Evolutionary conservation across 2,329 filamentous ascomycete genomes (phyloP), one percentile per base, ranked within the genome.

Genomic region (Dactylonectria estremocensis): DNA sequence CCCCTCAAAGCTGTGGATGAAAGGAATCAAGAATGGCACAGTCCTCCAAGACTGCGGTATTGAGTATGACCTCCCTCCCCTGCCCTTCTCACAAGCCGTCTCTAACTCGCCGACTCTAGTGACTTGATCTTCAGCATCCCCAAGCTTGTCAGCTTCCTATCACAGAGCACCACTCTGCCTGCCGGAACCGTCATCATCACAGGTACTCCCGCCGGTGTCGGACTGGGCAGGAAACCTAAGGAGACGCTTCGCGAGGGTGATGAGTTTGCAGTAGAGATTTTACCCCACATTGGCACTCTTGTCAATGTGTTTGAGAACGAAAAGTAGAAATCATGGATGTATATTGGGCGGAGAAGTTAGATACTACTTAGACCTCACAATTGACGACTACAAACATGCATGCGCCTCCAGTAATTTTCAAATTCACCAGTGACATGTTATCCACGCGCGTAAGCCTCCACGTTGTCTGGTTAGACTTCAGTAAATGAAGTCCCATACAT

Each of bases 171-270:
- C 13, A 91, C 90, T 3, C 79, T 92, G 50, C 77, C 89, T 48
- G 86, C 88, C 1, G 90, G 90, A 22, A 90, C 91, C 75, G 63
- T 91, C 57, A 90, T 92, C 63, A 90, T 91, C 71, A 92, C 90
- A 5, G 90, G 90, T 66, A 92, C 90, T 7, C 92, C 91, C 0
- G 86, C 90, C 65, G 92, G 92, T 28, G 91, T 94, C 18, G 91
- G 90, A 2, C 90, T 92, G 86, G 91, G 90, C n/a, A 85, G 87
- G 64, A 90, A 86, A 55, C 91, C 91, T 3, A 88, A 87, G 69
- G 76, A 92, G 20, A 92, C 91, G 86, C 79, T 94, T 55, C 89
- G 90, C 78, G 86, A 93, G 76, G 90, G 91, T 2, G 92, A 93
- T 76, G 80, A 84, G 71, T 84, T 82, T 65, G 78, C 80, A 0